phyloP scores from a whole-genome alignment of 1,284 basidiomycete genomes.

The Pisolithus thermaeus region DNA sequence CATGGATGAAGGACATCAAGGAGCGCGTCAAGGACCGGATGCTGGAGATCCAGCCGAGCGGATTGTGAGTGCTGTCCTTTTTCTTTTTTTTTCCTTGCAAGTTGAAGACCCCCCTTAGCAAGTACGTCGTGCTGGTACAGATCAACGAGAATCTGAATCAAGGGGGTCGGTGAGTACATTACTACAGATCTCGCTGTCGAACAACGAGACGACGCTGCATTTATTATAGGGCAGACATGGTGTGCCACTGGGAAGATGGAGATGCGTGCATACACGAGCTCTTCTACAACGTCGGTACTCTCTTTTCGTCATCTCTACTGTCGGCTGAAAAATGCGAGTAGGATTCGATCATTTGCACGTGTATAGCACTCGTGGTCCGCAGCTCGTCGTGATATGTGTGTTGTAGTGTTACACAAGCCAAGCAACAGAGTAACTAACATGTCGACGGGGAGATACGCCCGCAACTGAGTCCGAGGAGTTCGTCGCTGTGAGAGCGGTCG shows the following conservation, averaged over 20 bases:
- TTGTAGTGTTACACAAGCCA: not conserved
- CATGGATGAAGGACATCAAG: constrained; percentile 76
- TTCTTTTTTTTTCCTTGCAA: not conserved
- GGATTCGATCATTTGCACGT: constrained; percentile 33
- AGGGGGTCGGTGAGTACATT: constrained; percentile 58
- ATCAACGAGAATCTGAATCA: constrained; percentile 77
- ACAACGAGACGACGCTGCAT: constrained; percentile 6
- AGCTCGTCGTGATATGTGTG: constrained; percentile 19
- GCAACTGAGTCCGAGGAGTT: not conserved
- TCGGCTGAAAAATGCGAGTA: constrained; percentile 9
- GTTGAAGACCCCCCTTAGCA: constrained; percentile 39
- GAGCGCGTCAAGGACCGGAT: constrained; percentile 78
- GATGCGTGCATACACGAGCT: constrained; percentile 26
- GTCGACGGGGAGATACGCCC: not conserved
- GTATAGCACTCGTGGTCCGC: constrained; percentile 29
- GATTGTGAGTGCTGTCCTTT: constrained; percentile 54
- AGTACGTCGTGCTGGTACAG: constrained; percentile 78
- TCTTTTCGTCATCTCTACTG: not conserved
- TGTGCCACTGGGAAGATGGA: constrained; percentile 31
- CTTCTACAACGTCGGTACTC: constrained; percentile 26
- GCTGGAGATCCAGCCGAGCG: constrained; percentile 71
- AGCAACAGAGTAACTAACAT: too few species aligned
- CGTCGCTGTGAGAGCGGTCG: not conserved
- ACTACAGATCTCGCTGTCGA: not conserved
- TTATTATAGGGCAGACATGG: constrained; percentile 33